These are phyloP conservation scores for Wickerhamomyces tratensis DNA, from an alignment of 805 yeast genomes.

Conservation along the genomic window DNA sequence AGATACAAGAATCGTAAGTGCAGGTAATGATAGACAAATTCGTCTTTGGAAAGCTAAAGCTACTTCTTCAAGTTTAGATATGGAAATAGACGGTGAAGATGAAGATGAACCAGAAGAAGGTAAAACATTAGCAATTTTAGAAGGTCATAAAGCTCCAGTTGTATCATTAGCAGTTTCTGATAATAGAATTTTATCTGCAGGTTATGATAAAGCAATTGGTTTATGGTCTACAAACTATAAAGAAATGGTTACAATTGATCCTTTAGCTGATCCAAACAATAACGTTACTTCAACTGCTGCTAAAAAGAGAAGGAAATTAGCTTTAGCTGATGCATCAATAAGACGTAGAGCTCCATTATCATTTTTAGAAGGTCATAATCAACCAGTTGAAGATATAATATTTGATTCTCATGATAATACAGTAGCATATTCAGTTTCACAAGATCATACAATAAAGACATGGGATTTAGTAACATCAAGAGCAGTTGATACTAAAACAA, in stretches of 20 bases:
- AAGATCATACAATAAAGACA: conserved; percentile 90
- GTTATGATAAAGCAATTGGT: conserved; percentile 72
- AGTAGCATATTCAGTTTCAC: conserved; percentile 90
- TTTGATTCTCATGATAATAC: conserved; percentile 67
- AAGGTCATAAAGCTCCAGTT: conserved; percentile 88
- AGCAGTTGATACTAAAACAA: conserved; percentile 79
- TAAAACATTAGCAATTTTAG: conserved; percentile 73
- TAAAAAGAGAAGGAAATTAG: conserved; percentile 80
- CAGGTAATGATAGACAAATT: conserved; percentile 82
- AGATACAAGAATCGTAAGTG: conserved; percentile 67
- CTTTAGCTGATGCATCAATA: conserved; percentile 63
- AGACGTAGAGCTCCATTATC: conserved; percentile 79
- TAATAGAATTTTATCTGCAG: conserved; percentile 70
- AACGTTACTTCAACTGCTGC: conserved; percentile 62
- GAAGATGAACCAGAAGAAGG: conserved; percentile 51
- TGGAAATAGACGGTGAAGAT: conserved; percentile 24
- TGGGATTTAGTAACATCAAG: conserved; percentile 91
- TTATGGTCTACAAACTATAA: conserved; percentile 84
- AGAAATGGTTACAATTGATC: conserved; percentile 64
- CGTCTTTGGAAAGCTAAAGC: conserved; percentile 76
- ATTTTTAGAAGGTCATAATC: conserved; percentile 69
- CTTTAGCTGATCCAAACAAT: conserved; percentile 34
- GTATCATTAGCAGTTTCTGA: conserved; percentile 49
- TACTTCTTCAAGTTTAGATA: conserved; percentile 10
- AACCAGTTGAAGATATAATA: conserved; percentile 79